Conservation (phyloP, 2,329 filamentous ascomycete genomes). For the Rugonectria rugulosa region DNA sequence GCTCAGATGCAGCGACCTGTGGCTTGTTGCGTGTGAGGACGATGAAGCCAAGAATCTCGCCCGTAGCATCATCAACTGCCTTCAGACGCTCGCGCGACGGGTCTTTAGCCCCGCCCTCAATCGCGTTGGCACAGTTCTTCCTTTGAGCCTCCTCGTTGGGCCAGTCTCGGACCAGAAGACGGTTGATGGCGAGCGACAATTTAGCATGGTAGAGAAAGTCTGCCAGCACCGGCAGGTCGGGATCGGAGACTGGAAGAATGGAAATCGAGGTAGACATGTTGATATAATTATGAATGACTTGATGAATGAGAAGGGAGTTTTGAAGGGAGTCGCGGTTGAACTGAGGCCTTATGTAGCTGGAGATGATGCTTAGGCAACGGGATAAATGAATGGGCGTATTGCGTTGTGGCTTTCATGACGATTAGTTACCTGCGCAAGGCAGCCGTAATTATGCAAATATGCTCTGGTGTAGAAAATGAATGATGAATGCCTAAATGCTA, state of each 20-base stretch:
- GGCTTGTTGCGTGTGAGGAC: not conserved
- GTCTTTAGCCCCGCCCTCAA: not conserved
- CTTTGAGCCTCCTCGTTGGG: constrained; percentile 13
- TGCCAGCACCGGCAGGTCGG: constrained; percentile 1
- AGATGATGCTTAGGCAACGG: too few species aligned
- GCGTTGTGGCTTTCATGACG: too few species aligned
- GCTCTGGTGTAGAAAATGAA: too few species aligned
- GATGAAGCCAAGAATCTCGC: constrained; percentile 15
- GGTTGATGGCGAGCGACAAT: constrained; percentile 14
- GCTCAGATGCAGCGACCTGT: not conserved
- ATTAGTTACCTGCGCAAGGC: too few species aligned
- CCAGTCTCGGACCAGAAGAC: constrained; percentile 17
- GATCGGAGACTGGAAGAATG: not conserved
- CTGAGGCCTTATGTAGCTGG: not conserved
- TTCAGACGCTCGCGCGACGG: not conserved
- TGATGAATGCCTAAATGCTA: too few species aligned
- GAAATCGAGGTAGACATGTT: not conserved
- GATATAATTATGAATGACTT: too few species aligned
- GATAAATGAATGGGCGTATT: too few species aligned
- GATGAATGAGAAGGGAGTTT: not conserved
- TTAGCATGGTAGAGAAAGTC: constrained; percentile 13
- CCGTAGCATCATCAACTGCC: constrained; percentile 9
- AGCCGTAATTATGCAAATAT: too few species aligned
- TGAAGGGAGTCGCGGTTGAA: too few species aligned
- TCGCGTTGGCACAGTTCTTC: not conserved